A percentile compares a stretch with the other conserved stretches of the same genome.
phyloP scores from a whole-genome alignment of 2,329 filamentous ascomycete genomes.

The Fusarium nodosum region DNA sequence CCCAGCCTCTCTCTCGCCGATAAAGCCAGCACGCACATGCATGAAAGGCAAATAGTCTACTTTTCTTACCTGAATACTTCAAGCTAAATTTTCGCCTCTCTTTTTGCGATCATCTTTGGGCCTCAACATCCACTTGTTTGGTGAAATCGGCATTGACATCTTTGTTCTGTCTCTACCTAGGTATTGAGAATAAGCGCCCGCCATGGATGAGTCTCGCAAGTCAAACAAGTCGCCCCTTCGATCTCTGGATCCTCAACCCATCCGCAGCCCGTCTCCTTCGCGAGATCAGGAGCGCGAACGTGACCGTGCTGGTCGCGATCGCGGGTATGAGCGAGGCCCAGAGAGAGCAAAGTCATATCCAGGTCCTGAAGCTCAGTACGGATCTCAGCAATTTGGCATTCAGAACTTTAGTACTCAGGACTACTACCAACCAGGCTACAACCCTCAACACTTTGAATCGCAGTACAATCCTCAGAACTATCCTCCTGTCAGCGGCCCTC shows the following conservation, averaged over 20 bases:
- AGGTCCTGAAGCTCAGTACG: constrained; percentile 41
- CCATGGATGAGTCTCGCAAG: constrained; percentile 42
- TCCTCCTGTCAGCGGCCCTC: constrained; percentile 41
- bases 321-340: constrained; percentile 32
- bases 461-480: constrained; percentile 46
- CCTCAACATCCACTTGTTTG: constrained; percentile 9
- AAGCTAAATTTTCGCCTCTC: constrained; percentile 18
- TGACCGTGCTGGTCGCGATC: constrained; percentile 6
- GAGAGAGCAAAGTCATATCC: constrained; percentile 43
- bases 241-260: constrained; percentile 49
- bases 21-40: constrained; percentile 36
- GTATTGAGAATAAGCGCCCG: constrained; percentile 8
- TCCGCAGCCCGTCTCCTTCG: constrained; percentile 47
- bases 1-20: constrained; percentile 43
- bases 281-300: constrained; percentile 32
- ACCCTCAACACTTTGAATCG: constrained; percentile 38
- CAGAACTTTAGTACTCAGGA: constrained; percentile 40
- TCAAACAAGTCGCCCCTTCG: constrained; percentile 46
- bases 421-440: constrained; percentile 36
- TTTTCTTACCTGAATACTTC: constrained; percentile 3
- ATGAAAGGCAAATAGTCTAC: constrained; percentile 18
- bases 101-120: constrained; percentile 19
- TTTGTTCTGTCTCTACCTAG: not conserved
- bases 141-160: constrained; percentile 2
- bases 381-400: constrained; percentile 28